Base-by-base conservation (phyloP, 805 yeast species). In the Candida adriatica region DNA sequence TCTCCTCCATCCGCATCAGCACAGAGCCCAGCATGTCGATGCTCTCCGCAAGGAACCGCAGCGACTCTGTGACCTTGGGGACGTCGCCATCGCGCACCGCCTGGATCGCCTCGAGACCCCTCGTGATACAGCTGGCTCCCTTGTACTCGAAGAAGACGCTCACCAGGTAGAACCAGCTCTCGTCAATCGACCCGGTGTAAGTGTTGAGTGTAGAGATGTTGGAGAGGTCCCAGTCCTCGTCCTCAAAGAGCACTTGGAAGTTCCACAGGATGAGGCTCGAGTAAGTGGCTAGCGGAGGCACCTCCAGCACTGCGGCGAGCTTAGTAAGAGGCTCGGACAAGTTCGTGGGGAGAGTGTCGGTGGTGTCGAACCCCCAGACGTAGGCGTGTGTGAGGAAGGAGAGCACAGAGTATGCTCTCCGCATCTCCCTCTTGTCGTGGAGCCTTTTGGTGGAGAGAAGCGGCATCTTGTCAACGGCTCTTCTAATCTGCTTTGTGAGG, bases 221-320 rank as follows among this genome's bases (percentile, higher is more conserved):
- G 33, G 79, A 77, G 27, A 84, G 67, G 39, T 73, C 75, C 37
- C 55, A 61, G 2, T 53, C 56, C 7, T 49, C 41, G 10, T 39
- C 47, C 4, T 47, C 48, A 11, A 78, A 47, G 11, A 79, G 72
- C 27, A 73, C 67, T 43, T 70, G 73, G 67, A 73, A 88, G 55
- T 88, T 88, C 96, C 96, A 88, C 28, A 88, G 70, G 41, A 92
- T 76, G 40, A 86, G 61, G 2, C 90, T 82, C 4, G 96, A 85
- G 53, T 86, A 90, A 0, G 96, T 84, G 10, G 86, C 88, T 18
- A 88, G 57, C 0, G 96, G 94, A 1, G 95, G 95, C 11, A 88
- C 61, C 15, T 81, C 78, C 39, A 90, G 64, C 18, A 62, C 47
- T 3, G 73, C 71, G 6, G 82, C 60, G 0, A 75, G 72, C 27